A percentile compares a stretch with the other conserved stretches of the same genome.
Conservation (phyloP, 768 basidiomycete genomes). For the Punctularia strigosozonata region DNA sequence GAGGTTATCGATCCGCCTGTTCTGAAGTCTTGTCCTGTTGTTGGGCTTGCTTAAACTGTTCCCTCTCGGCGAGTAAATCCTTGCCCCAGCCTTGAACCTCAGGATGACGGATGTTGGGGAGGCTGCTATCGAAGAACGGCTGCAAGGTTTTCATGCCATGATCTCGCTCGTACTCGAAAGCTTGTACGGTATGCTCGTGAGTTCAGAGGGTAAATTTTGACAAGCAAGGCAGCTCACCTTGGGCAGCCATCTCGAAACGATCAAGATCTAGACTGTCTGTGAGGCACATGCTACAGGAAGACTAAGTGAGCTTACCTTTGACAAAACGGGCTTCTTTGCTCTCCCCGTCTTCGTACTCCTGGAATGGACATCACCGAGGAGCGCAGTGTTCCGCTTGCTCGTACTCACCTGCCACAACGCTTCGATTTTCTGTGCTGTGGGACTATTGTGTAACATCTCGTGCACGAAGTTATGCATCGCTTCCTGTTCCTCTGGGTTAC, state of each 20-base stretch:
- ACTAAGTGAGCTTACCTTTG: slow-evolving; percentile 41
- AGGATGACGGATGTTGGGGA: slow-evolving; percentile 59
- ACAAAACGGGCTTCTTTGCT: slow-evolving; percentile 76
- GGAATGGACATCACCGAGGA: too few species aligned
- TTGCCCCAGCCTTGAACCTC: slow-evolving; percentile 67
- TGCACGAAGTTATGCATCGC: slow-evolving; percentile 87
- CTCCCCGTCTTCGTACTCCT: slow-evolving; percentile 78
- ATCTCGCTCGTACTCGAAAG: slow-evolving; percentile 59
- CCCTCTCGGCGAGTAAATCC: slow-evolving; percentile 40
- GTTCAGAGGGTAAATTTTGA: neutral
- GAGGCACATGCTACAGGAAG: neutral
- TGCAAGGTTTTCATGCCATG: slow-evolving; percentile 42
- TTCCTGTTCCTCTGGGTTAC: slow-evolving; percentile 30
- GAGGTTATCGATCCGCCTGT: neutral
- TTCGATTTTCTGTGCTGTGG: slow-evolving; percentile 56
- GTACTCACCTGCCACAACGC: slow-evolving; percentile 57
- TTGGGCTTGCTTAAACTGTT: slow-evolving; percentile 3
- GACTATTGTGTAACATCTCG: slow-evolving; percentile 75
- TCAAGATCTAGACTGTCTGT: slow-evolving; percentile 51
- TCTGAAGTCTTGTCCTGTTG: neutral
- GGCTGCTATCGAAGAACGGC: slow-evolving; percentile 69
- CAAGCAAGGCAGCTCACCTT: too few species aligned
- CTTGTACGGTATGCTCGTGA: slow-evolving; percentile 21
- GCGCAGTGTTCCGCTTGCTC: too few species aligned
- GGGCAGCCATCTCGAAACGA: slow-evolving; percentile 78